Percentiles rank a stretch among this genome's conserved stretches.
These are phyloP conservation scores for Gracilariopsis chorda DNA, from an alignment of 23 red algal genomes.

Conservation along the genomic window DNA sequence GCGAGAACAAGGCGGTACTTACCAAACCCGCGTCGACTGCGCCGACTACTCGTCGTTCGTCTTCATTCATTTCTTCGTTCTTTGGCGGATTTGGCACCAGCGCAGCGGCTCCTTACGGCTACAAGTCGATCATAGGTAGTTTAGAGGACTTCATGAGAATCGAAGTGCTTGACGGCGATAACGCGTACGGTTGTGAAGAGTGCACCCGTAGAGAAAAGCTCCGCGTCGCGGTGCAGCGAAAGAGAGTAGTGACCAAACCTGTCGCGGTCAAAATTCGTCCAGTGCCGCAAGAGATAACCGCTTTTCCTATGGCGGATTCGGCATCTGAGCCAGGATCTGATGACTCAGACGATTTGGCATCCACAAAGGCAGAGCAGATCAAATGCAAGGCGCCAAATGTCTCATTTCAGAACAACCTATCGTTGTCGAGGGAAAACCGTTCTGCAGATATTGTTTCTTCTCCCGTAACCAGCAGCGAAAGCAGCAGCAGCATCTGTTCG, in stretches of 20 bases:
- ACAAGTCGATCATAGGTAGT: constrained; percentile 57
- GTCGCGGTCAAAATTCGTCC: background rate
- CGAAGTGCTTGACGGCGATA: constrained; percentile 78
- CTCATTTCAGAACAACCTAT: background rate
- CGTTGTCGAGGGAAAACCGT: background rate
- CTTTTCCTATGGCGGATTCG: background rate
- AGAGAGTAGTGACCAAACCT: background rate
- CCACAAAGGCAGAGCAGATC: background rate
- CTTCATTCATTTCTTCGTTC: constrained; percentile 20
- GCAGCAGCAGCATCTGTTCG: constrained; percentile 32
- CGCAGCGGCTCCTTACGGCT: constrained; percentile 44
- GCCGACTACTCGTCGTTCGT: background rate
- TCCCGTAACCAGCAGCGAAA: constrained; percentile 62
- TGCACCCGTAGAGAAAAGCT: constrained; percentile 65
- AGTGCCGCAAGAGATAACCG: background rate
- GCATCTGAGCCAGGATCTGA: background rate
- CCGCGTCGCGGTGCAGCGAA: constrained; percentile 24
- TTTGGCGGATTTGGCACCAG: constrained; percentile 32
- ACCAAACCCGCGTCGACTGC: background rate
- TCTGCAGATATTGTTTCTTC: background rate
- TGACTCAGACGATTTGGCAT: background rate
- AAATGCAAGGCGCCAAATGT: background rate
- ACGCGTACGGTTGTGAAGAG: constrained; percentile 81
- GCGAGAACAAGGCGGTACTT: background rate
- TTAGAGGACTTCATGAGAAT: constrained; percentile 64